A percentile compares a stretch with the other conserved stretches of the same genome.
phyloP scores from a whole-genome alignment of 2,329 filamentous ascomycete genomes.

The Fusarium drepaniforme region DNA sequence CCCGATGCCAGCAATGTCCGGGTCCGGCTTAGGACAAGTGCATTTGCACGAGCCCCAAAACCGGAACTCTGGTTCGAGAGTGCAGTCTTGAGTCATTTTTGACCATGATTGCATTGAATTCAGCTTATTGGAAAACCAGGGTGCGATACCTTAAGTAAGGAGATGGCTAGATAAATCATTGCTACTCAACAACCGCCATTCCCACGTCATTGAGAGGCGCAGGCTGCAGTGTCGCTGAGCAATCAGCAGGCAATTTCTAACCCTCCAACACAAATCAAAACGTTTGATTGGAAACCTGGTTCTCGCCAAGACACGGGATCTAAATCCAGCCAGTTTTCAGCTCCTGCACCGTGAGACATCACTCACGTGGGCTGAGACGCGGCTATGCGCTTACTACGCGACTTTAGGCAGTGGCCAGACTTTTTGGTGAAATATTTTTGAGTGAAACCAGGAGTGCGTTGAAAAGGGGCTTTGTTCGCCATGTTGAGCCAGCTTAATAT shows the following conservation, averaged over 20 bases:
- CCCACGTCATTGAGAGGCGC: not conserved
- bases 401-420: not conserved
- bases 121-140: not conserved
- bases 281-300: not conserved
- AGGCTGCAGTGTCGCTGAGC: not conserved
- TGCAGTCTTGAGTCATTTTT: not conserved
- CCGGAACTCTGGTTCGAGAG: not conserved
- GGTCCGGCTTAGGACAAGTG: not conserved
- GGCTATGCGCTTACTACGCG: not conserved
- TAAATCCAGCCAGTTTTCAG: not conserved
- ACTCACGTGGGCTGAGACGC: not conserved
- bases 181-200: not conserved
- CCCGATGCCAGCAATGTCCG: constrained; percentile 1
- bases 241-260: not conserved
- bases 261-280: not conserved
- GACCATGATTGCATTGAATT: not conserved
- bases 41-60: not conserved
- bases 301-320: not conserved
- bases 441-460: not conserved
- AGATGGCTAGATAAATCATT: not conserved
- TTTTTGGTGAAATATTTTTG: not conserved
- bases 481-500: too few relatives aligned
- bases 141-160: not conserved
- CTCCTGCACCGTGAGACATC: not conserved
- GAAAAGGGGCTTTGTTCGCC: too few relatives aligned